phyloP scores from a whole-genome alignment of 2,329 filamentous ascomycete species.

The Colletotrichum tofieldiae region DNA sequence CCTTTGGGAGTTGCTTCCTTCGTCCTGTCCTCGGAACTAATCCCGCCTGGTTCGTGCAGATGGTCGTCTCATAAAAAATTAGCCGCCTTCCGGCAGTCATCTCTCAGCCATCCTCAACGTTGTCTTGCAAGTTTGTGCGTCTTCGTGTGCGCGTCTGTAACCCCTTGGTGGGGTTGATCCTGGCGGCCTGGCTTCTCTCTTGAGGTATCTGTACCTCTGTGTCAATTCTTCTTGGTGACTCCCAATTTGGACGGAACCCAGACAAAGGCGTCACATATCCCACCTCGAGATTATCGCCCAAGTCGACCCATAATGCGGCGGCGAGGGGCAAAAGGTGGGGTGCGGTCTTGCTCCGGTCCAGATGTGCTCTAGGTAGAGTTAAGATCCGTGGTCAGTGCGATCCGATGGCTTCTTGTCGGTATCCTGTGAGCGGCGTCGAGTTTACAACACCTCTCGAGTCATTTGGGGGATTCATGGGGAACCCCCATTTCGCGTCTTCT shows the following conservation, averaged over 20 bases:
- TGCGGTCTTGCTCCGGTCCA: slow-evolving; percentile 22
- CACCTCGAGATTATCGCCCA: slow-evolving; percentile 20
- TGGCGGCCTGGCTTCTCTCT: slow-evolving; percentile 17
- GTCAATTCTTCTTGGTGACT: slow-evolving; percentile 8
- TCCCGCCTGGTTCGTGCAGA: slow-evolving; percentile 23
- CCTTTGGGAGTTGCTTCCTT: slow-evolving; percentile 36
- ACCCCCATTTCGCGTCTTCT: slow-evolving; percentile 27
- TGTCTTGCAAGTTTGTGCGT: slow-evolving; percentile 32
- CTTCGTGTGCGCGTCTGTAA: slow-evolving; percentile 33
- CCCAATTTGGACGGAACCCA: slow-evolving; percentile 16
- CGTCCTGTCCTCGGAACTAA: slow-evolving; percentile 12
- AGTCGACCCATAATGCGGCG: slow-evolving; percentile 36
- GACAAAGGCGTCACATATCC: slow-evolving; percentile 32
- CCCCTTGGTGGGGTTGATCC: slow-evolving; percentile 28
- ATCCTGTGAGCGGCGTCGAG: slow-evolving; percentile 37
- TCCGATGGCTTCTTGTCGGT: slow-evolving; percentile 34
- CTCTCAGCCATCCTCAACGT: slow-evolving; percentile 16
- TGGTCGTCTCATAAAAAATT: slow-evolving; percentile 23
- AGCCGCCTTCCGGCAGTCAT: slow-evolving; percentile 18
- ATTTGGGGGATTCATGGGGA: slow-evolving; percentile 36
- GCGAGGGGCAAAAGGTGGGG: slow-evolving; percentile 41
- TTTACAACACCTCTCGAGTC: slow-evolving; percentile 40
- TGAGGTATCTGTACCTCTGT: slow-evolving; percentile 37
- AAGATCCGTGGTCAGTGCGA: slow-evolving; percentile 32
- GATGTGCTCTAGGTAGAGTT: slow-evolving; percentile 10